Conservation (phyloP, 2,329 filamentous ascomycete genomes). For the Fusarium musae region DNA sequence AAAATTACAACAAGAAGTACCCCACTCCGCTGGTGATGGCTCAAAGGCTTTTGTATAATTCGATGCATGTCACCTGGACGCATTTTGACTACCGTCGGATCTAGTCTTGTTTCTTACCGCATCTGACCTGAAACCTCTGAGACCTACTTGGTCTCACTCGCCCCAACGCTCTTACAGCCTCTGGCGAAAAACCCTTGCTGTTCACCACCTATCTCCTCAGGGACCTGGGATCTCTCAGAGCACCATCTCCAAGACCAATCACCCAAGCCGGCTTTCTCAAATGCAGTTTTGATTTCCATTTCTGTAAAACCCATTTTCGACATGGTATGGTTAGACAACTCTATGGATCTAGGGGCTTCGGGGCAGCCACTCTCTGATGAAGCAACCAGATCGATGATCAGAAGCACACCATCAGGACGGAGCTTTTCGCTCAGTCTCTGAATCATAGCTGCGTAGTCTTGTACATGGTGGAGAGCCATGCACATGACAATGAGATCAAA, state of each 20-base stretch:
- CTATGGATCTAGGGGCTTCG: accelerated
- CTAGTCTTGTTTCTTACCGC: too few relatives aligned
- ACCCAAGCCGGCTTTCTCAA: neutral
- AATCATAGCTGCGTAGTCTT: neutral
- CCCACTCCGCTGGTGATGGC: too few relatives aligned
- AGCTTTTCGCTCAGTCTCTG: neutral
- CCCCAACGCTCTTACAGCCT: neutral
- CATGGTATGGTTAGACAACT: neutral
- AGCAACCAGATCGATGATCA: neutral
- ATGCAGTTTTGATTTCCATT: neutral
- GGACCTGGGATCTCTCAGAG: neutral
- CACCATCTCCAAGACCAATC: neutral
- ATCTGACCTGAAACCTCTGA: accelerated
- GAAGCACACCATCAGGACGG: neutral
- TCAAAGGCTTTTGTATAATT: neutral
- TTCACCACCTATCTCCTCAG: neutral
- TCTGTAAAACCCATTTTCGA: neutral
- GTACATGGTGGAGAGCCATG: neutral
- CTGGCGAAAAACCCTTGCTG: neutral
- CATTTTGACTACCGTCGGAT: neutral
- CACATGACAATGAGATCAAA: neutral
- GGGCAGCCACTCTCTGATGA: neutral
- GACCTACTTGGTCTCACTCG: accelerated
- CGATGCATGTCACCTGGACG: accelerated
- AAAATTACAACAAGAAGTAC: too few relatives aligned